Evolutionary conservation across 2,329 filamentous ascomycete genomes (phyloP).

Genomic region (Neofusicoccum parvum): DNA sequence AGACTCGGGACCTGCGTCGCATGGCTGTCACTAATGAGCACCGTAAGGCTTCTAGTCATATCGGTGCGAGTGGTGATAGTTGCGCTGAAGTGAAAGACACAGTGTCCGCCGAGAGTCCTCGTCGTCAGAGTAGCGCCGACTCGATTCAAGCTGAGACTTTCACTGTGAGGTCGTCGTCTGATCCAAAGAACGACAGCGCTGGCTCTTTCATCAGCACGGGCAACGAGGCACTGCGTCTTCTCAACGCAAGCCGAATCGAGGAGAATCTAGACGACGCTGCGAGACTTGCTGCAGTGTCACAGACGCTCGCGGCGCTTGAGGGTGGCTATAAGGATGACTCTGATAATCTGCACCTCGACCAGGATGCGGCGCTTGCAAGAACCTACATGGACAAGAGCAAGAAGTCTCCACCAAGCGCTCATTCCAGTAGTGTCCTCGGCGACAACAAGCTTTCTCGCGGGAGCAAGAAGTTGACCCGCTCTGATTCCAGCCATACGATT

Average conservation of each 20-base stretch:
- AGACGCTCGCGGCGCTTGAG: slow-evolving; percentile 1
- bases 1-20: neutral
- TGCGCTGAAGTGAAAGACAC: neutral
- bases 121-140: neutral
- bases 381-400: neutral
- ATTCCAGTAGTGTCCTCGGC: neutral
- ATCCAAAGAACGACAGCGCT: neutral
- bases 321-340: neutral
- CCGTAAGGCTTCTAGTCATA: slow-evolving; percentile 9
- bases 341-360: neutral
- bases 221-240: neutral
- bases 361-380: neutral
- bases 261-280: neutral
- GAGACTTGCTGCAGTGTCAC: neutral
- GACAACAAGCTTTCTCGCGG: neutral
- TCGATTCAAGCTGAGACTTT: slow-evolving; percentile 9
- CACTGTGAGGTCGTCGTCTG: neutral
- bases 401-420: neutral
- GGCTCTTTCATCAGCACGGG: neutral
- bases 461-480: neutral
- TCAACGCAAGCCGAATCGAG: neutral
- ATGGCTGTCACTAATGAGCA: slow-evolving; percentile 14
- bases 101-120: neutral
- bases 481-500: neutral
- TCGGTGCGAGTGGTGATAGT: neutral